These are phyloP conservation scores for Plasmodium gaboni DNA, from an alignment of 169 alveolate genomes.

Conservation along the genomic window DNA sequence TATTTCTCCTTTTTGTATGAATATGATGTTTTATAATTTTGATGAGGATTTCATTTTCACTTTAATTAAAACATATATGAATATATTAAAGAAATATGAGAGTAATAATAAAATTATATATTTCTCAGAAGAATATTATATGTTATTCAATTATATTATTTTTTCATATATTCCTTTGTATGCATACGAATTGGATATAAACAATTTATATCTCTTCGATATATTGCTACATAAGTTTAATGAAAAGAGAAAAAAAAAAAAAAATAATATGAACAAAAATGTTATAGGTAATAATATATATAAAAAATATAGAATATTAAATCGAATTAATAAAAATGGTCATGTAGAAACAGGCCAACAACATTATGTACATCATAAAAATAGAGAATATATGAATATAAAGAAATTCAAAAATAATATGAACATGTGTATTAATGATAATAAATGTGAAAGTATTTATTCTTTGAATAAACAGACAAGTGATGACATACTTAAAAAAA, in stretches of 20 bases:
- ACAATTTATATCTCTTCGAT: conserved; percentile 34
- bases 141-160: conserved; percentile 45
- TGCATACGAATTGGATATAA: conserved; percentile 23
- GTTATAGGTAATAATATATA: background rate
- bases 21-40: conserved; percentile 36
- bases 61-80: conserved; percentile 15
- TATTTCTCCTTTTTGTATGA: conserved; percentile 26
- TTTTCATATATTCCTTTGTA: conserved; percentile 36
- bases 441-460: no score
- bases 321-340: background rate
- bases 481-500: no score
- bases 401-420: no score
- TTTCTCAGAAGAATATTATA: conserved; percentile 26
- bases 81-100: conserved; percentile 31
- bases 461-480: no score
- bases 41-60: conserved; percentile 46
- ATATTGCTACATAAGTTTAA: conserved; percentile 23
- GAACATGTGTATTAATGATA: no score
- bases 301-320: no score
- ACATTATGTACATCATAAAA: no score
- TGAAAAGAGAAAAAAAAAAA: background rate
- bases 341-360: background rate
- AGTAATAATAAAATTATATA: background rate
- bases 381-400: no score
- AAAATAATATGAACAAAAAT: background rate